Conservation (phyloP, 441 rosid genomes). For the Dalechampia spathulata region DNA sequence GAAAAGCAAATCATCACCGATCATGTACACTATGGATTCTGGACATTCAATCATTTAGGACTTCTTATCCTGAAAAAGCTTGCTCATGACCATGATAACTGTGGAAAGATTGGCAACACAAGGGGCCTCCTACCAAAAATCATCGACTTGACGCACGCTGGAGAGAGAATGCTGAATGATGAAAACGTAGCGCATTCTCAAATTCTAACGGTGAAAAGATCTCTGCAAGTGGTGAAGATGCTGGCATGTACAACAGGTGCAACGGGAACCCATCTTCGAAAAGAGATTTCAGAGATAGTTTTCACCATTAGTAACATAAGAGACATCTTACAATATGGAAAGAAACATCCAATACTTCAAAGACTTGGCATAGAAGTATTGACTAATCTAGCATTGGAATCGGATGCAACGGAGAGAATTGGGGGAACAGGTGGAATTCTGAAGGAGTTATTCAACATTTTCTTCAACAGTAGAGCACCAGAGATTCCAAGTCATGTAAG, state of each 20-base stretch:
- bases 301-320: conserved; percentile 80
- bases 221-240: conserved; percentile 80
- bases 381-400: conserved; percentile 63
- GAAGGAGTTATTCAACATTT: conserved; percentile 68
- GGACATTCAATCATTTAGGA: conserved; percentile 79
- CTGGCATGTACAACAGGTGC: conserved; percentile 71
- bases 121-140: conserved; percentile 85
- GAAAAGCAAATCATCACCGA: conserved; percentile 49
- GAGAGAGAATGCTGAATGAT: conserved; percentile 45
- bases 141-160: conserved; percentile 66
- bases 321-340: conserved; percentile 61
- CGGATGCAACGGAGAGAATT: conserved; percentile 64
- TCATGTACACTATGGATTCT: conserved; percentile 45
- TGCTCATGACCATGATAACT: conserved; percentile 81
- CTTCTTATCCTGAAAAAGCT: conserved; percentile 73
- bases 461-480: conserved; percentile 38
- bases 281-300: conserved; percentile 79
- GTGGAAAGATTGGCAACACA: conserved; percentile 90
- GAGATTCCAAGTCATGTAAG: conserved; percentile 40
- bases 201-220: conserved; percentile 60
- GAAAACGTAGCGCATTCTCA: conserved; percentile 41
- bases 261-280: conserved; percentile 61
- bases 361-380: conserved; percentile 64
- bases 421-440: conserved; percentile 86
- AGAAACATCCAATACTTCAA: conserved; percentile 53